Conservation (phyloP, 164 flowering plant species). For the Magnolia sinica region DNA sequence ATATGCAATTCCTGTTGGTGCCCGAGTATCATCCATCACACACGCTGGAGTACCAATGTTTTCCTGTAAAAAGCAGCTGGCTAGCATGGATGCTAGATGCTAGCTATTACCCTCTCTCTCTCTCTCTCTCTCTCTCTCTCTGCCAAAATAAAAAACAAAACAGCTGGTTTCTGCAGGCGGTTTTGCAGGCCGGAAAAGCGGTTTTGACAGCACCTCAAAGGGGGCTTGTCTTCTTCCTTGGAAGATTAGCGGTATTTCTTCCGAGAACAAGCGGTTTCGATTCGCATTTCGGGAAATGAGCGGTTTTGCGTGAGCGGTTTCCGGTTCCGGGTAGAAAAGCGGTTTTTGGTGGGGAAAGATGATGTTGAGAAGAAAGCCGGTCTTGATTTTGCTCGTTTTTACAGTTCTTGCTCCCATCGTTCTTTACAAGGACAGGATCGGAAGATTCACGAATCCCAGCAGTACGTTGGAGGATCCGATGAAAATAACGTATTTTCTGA, state of each 20-base stretch:
- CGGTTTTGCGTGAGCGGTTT: constrained; percentile 3
- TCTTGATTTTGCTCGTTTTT: constrained; percentile 51
- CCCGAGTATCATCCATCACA: too few relatives aligned
- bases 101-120: too few relatives aligned
- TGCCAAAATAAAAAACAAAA: too few relatives aligned
- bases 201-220: not conserved
- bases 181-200: not conserved
- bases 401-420: constrained; percentile 79
- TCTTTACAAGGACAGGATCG: constrained; percentile 68
- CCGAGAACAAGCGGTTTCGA: not conserved
- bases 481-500: not conserved
- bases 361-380: constrained; percentile 40
- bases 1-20: too few relatives aligned
- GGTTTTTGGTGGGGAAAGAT: constrained; percentile 21
- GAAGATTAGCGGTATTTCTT: not conserved
- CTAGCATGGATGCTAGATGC: too few relatives aligned
- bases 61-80: too few relatives aligned
- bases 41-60: too few relatives aligned
- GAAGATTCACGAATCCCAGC: constrained; percentile 32
- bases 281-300: not conserved
- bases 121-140: too few relatives aligned
- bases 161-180: not conserved
- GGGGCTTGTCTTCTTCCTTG: not conserved
- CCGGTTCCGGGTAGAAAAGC: not conserved
- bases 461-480: constrained; percentile 24